Conservation (phyloP, 2,329 filamentous ascomycete genomes). For the Pseudogymnoascus sp. region DNA sequence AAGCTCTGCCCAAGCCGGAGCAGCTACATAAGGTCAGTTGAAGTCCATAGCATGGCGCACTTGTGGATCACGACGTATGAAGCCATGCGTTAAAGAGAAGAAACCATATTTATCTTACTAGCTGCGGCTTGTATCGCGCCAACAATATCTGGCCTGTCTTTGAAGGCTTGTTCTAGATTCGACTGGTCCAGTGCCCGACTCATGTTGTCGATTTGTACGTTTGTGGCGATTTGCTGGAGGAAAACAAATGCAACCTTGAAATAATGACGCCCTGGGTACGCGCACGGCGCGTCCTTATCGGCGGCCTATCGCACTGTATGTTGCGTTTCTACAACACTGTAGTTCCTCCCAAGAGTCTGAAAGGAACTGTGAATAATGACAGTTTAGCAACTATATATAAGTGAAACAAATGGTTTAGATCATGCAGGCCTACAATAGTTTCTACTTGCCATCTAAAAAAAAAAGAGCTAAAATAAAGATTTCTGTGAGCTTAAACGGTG, state of each 20-base stretch:
- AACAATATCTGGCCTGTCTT: constrained; percentile 26
- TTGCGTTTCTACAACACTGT: not conserved
- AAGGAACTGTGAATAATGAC: not conserved
- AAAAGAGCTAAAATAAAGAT: not conserved
- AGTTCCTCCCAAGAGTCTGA: not conserved
- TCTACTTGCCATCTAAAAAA: no score
- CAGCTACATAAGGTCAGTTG: constrained; percentile 11
- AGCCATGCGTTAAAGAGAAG: constrained; percentile 19
- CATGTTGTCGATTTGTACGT: constrained; percentile 19
- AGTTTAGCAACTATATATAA: not conserved
- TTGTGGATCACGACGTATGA: not conserved
- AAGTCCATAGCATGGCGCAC: not conserved
- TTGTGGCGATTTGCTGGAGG: constrained; percentile 2
- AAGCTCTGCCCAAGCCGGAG: constrained; percentile 22
- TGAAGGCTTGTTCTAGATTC: constrained; percentile 26
- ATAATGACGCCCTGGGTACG: constrained; percentile 1
- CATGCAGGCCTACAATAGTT: not conserved
- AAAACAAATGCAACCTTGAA: not conserved
- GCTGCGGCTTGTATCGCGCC: constrained; percentile 27
- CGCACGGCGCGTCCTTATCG: constrained; percentile 10
- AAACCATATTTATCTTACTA: constrained; percentile 20
- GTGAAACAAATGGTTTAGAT: not conserved
- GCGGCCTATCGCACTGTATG: not conserved
- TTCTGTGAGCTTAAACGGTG: not conserved
- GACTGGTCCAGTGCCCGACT: constrained; percentile 23